A percentile compares a stretch with the other conserved stretches of the same genome.
These are phyloP conservation scores for Funneliformis caledonium DNA, from an alignment of 371 early-diverging fungal genomes.

Conservation along the genomic window DNA sequence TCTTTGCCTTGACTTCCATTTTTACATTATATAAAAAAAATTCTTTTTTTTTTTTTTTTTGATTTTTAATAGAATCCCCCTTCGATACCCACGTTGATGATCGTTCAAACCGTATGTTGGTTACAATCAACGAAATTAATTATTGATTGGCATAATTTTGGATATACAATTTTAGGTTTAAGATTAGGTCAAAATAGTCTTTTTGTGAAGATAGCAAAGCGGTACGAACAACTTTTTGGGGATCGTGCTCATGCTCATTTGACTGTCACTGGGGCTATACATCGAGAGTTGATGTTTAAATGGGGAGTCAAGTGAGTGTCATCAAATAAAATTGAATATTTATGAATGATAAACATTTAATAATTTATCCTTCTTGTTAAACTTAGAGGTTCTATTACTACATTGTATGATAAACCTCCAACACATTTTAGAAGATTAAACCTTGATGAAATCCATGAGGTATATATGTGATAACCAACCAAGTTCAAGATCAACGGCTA, in stretches of 20 bases:
- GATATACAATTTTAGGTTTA: slow-evolving; percentile 83
- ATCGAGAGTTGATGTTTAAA: slow-evolving; percentile 59
- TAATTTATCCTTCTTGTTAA: not conserved
- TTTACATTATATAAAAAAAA: not conserved
- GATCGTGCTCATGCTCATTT: slow-evolving; percentile 78
- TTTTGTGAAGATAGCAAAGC: slow-evolving; percentile 64
- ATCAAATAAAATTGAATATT: not conserved
- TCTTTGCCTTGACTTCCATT: not conserved
- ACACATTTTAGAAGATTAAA: slow-evolving; percentile 65
- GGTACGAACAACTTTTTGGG: slow-evolving; percentile 80
- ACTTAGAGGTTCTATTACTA: slow-evolving; percentile 64
- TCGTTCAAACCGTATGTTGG: slow-evolving; percentile 69
- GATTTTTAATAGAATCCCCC: slow-evolving; percentile 85
- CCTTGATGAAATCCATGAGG: slow-evolving; percentile 63
- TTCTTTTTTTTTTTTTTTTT: too few relatives aligned
- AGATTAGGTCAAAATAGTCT: slow-evolving; percentile 63
- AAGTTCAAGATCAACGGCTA: too few relatives aligned
- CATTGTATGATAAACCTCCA: slow-evolving; percentile 78
- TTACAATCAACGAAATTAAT: slow-evolving; percentile 71
- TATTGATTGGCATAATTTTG: slow-evolving; percentile 98
- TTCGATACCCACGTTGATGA: slow-evolving; percentile 86
- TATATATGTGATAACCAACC: slow-evolving; percentile 42
- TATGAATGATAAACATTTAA: slow-evolving; percentile 3
- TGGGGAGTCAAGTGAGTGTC: slow-evolving; percentile 62
- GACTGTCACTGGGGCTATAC: slow-evolving; percentile 89